Conservation (phyloP, 2,329 filamentous ascomycete genomes). For the Gyromitra esculenta region DNA sequence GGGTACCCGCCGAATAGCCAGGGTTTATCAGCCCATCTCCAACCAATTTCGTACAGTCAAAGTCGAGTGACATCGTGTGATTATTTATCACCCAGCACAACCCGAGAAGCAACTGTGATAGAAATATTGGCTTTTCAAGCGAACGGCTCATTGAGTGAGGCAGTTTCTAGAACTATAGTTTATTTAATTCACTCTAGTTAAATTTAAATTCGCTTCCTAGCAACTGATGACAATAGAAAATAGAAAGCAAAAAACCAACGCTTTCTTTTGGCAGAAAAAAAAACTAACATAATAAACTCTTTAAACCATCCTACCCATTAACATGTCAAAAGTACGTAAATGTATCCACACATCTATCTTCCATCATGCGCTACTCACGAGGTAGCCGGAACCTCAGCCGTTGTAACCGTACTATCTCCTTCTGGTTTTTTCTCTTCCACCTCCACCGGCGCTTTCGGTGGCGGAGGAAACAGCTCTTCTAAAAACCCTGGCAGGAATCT, state of each 20-base stretch:
- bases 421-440: constrained; percentile 30
- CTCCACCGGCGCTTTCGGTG: constrained; percentile 16
- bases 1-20: no score
- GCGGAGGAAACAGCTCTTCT: constrained; percentile 49
- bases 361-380: neutral
- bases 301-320: constrained; percentile 24
- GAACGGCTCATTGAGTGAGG: neutral
- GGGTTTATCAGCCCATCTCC: neutral
- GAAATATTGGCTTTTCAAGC: neutral
- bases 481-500: constrained; percentile 57
- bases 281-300: constrained; percentile 1
- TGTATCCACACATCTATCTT: constrained; percentile 5
- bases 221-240: constrained; percentile 18
- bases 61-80: constrained; percentile 16
- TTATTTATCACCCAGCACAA: neutral
- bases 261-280: constrained; percentile 19
- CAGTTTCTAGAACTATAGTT: neutral
- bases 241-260: constrained; percentile 29
- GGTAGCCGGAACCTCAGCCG: constrained; percentile 16
- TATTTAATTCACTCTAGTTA: constrained; percentile 23
- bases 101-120: neutral
- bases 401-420: constrained; percentile 9
- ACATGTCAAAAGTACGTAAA: neutral
- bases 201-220: constrained; percentile 12
- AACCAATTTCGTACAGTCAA: neutral